phyloP scores from a whole-genome alignment of 495 filamentous ascomycete genomes.

The Lophiostoma macrostomum region DNA sequence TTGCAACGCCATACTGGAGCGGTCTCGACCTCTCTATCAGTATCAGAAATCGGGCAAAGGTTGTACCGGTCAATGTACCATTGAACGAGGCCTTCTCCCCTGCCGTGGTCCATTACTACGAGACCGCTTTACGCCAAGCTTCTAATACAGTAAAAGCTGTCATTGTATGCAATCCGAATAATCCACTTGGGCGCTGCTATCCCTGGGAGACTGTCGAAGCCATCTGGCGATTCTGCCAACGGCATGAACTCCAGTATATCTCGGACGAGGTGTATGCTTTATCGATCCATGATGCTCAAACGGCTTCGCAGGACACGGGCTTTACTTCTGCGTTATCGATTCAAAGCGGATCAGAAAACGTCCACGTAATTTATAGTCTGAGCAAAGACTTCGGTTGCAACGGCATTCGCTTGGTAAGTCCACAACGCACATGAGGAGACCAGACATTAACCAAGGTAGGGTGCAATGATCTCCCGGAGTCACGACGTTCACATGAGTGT shows the following conservation, averaged over 20 bases:
- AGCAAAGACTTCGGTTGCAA: slow-evolving; percentile 30
- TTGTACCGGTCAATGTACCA: slow-evolving; percentile 12
- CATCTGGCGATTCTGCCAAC: slow-evolving; percentile 29
- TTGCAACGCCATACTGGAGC: slow-evolving; percentile 41
- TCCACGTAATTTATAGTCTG: slow-evolving; percentile 22
- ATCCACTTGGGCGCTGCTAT: slow-evolving; percentile 17
- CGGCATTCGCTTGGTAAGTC: slow-evolving; percentile 26
- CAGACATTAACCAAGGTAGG: too few relatives aligned
- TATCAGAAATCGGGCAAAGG: slow-evolving; percentile 7
- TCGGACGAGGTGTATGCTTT: slow-evolving; percentile 42
- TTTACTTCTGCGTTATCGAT: not conserved
- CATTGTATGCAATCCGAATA: slow-evolving; percentile 19
- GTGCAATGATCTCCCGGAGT: not conserved
- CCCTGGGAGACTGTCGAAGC: slow-evolving; percentile 20
- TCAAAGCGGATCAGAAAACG: too few relatives aligned
- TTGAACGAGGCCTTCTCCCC: not conserved
- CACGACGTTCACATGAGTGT: not conserved
- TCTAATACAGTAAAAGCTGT: slow-evolving; percentile 20
- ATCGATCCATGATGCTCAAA: not conserved
- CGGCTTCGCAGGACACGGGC: not conserved
- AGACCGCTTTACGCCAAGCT: not conserved
- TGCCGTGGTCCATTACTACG: slow-evolving; percentile 1
- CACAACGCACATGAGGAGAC: too few relatives aligned
- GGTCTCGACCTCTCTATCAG: slow-evolving; percentile 13
- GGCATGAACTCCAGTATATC: slow-evolving; percentile 37